These are phyloP conservation scores for Posidonia oceanica DNA, from an alignment of 116 monocot species.

Conservation along the genomic window DNA sequence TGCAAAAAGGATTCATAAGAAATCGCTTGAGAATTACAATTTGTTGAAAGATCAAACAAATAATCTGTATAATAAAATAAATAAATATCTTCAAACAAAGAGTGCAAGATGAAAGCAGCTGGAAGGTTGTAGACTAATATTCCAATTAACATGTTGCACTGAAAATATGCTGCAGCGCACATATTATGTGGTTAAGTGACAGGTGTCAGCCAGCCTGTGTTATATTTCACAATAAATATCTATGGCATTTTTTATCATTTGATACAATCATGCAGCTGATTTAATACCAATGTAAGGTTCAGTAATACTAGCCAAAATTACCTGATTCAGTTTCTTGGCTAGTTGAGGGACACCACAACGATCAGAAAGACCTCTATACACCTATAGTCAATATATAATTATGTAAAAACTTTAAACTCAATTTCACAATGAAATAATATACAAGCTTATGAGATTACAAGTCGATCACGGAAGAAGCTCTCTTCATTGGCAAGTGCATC, in stretches of 20 bases:
- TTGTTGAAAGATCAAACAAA: no score
- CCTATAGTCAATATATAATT: constrained; percentile 23
- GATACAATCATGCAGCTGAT: no score
- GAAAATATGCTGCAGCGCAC: not conserved
- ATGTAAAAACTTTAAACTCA: constrained; percentile 6
- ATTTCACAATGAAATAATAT: not conserved
- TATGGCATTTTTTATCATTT: no score
- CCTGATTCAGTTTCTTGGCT: constrained; percentile 98
- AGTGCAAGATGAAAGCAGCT: no score
- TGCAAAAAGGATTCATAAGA: constrained; percentile 20
- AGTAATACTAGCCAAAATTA: not conserved
- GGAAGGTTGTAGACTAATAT: not conserved
- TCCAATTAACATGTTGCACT: not conserved
- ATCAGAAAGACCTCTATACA: constrained; percentile 83
- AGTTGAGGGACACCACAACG: constrained; percentile 86
- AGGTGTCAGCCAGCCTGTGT: not conserved
- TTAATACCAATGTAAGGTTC: not conserved
- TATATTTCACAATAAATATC: no score
- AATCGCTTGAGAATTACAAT: not conserved
- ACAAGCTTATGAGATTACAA: constrained; percentile 13
- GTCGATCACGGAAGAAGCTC: constrained; percentile 27
- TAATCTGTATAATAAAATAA: not conserved
- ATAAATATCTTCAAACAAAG: not conserved
- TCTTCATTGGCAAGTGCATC: constrained; percentile 38
- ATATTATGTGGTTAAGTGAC: no score